Percentiles rank a stretch among this genome's conserved stretches.
phyloP scores from a whole-genome alignment of 805 yeast species.

The Myxozyma udenii region DNA sequence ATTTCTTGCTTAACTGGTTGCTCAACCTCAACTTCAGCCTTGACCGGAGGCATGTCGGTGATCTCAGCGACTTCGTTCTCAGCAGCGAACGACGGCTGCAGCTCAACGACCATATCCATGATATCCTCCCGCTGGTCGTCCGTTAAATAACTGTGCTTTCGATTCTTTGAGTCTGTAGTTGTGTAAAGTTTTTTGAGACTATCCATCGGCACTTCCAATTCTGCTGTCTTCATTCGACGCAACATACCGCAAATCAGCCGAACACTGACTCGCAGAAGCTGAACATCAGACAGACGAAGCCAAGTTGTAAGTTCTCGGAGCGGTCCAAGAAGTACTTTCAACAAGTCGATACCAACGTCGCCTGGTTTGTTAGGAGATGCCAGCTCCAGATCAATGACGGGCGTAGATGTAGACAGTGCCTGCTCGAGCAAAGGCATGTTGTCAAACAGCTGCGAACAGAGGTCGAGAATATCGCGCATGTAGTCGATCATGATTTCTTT shows the following conservation, averaged over 20 bases:
- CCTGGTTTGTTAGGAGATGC: conserved; percentile 17
- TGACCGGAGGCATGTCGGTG: conserved; percentile 4
- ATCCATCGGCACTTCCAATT: conserved; percentile 50
- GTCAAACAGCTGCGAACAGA: conserved; percentile 64
- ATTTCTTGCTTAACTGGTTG: background rate
- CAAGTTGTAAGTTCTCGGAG: conserved; percentile 69
- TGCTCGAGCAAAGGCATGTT: conserved; percentile 55
- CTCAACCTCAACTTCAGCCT: background rate
- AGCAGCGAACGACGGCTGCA: background rate
- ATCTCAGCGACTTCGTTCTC: background rate
- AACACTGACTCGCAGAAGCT: conserved; percentile 70
- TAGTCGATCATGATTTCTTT: conserved; percentile 65
- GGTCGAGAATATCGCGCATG: conserved; percentile 80
- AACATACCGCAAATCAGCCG: conserved; percentile 62
- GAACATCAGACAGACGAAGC: conserved; percentile 77
- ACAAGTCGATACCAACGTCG: conserved; percentile 38
- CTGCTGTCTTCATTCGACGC: conserved; percentile 57
- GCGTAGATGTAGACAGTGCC: conserved; percentile 39
- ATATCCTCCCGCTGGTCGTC: conserved; percentile 65
- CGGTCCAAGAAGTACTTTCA: conserved; percentile 56
- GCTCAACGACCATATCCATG: conserved; percentile 33
- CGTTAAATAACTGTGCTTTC: conserved; percentile 65
- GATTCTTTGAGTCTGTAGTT: conserved; percentile 44
- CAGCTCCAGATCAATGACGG: conserved; percentile 24
- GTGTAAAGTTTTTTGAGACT: conserved; percentile 52